Base-by-base conservation (phyloP, 495 filamentous ascomycete genomes). In the Cetradonia linearis region DNA sequence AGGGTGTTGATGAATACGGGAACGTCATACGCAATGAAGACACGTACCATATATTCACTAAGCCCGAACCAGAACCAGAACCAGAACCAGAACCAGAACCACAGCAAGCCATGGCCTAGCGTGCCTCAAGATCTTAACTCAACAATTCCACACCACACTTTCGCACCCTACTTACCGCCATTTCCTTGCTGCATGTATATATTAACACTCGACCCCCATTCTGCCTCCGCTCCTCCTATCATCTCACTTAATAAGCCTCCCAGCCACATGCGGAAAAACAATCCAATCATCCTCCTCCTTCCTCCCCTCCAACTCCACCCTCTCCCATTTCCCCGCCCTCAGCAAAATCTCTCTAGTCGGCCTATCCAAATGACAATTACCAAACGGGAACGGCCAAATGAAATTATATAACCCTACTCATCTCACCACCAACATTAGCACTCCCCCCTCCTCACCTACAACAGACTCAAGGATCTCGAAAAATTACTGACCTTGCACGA, bases 401-500 rank as follows among this genome's bases (percentile, higher is more conserved):
- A 60, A 1, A 3, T 66, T 56, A 38, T 68, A 68, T 2, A 68
- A 13, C 27, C 31, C 63, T 65, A 33, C n/a, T n/a, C n/a, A n/a
- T n/a, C n/a, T n/a, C n/a, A n/a, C n/a, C n/a, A n/a, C 14, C 28
- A 23, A 25, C 36, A 14, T 42, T 20, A 54, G 53, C 13, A 30
- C 20, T 13, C n/a, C 13, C 10, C 9, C 3, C 14, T 30, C 16
- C 13, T 11, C 20, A 58, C 61, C 14, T 49, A 67, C n/a, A n/a
- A n/a, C n/a, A n/a, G n/a, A n/a, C n/a, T n/a, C n/a, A n/a, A n/a
- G n/a, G n/a, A n/a, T n/a, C n/a, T n/a, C n/a, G n/a, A n/a, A n/a
- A n/a, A n/a, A n/a, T n/a, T n/a, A n/a, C n/a, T n/a, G n/a, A n/a
- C 65, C 31, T 46, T 68, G 66, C 0, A 68, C 56, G 8, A 50